phyloP scores from a whole-genome alignment of 2,329 filamentous ascomycete genomes.

The Trichothecium roseum region DNA sequence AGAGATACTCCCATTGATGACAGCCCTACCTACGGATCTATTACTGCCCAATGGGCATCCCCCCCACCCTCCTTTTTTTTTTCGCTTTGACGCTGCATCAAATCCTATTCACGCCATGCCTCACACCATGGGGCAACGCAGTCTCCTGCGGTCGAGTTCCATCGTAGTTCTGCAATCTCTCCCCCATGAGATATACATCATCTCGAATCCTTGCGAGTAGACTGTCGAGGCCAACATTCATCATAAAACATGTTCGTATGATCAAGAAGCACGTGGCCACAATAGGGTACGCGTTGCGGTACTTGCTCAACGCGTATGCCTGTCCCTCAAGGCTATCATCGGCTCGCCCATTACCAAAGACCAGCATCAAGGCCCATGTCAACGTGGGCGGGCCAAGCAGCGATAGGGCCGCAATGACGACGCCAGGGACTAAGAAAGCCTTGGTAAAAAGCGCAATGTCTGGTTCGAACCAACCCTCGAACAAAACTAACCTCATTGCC shows the following conservation, averaged over 20 bases:
- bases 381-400: constrained; percentile 50
- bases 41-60: too few relatives aligned
- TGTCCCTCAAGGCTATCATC: constrained; percentile 9
- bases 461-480: constrained; percentile 67
- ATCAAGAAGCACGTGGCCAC: constrained; percentile 39
- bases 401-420: constrained; percentile 49
- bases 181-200: constrained; percentile 92
- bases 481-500: constrained; percentile 64
- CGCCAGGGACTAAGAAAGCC: constrained; percentile 71
- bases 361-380: constrained; percentile 8
- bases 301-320: constrained; percentile 26
- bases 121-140: constrained; percentile 16
- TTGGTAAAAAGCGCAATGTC: constrained; percentile 72
- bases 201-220: constrained; percentile 66
- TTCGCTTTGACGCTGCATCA: not conserved
- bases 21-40: too few relatives aligned
- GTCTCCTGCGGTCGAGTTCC: constrained; percentile 25
- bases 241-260: constrained; percentile 38
- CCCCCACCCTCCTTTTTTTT: too few relatives aligned
- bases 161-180: constrained; percentile 89
- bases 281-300: constrained; percentile 60
- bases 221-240: constrained; percentile 51
- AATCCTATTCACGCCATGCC: constrained; percentile 12
- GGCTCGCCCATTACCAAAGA: too few relatives aligned
- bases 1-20: too few relatives aligned